Conservation (phyloP, 371 early-diverging fungal species). For the Blastocladiella emersonii region DNA sequence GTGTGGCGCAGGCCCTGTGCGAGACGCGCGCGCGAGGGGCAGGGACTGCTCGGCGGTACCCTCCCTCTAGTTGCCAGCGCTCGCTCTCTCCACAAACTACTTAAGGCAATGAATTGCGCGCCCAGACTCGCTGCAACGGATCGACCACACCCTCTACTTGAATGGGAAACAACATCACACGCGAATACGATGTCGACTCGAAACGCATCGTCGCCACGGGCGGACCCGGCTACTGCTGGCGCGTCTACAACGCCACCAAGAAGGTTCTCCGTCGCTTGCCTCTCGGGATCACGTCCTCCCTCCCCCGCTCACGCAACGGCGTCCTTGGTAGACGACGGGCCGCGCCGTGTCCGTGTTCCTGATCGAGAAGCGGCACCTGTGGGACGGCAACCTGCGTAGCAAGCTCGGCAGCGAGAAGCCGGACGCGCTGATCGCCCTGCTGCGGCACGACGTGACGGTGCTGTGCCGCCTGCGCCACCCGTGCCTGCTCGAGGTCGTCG, state of each 20-base stretch:
- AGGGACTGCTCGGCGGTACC: too few relatives aligned
- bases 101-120: too few relatives aligned
- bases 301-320: slow-evolving; percentile 4
- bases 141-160: too few relatives aligned
- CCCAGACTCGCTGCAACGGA: too few relatives aligned
- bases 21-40: too few relatives aligned
- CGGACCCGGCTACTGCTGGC: slow-evolving; percentile 15
- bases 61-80: too few relatives aligned
- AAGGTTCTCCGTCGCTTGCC: background rate
- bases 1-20: too few relatives aligned
- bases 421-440: slow-evolving; percentile 37
- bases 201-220: slow-evolving; percentile 3
- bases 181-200: slow-evolving; percentile 12
- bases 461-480: slow-evolving; percentile 72
- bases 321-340: slow-evolving; percentile 4
- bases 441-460: slow-evolving; percentile 44
- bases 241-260: background rate
- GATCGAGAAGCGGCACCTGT: slow-evolving; percentile 53
- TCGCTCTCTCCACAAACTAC: too few relatives aligned
- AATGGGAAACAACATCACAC: slow-evolving; percentile 10
- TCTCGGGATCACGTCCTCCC: too few relatives aligned
- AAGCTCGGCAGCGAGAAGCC: slow-evolving; percentile 29
- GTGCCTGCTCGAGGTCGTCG: slow-evolving; percentile 61
- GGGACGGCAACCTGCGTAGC: slow-evolving; percentile 32
- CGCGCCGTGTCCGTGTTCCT: slow-evolving; percentile 30